Base-by-base conservation (phyloP, 306 rosid species). In the Acacia crassicarpa region DNA sequence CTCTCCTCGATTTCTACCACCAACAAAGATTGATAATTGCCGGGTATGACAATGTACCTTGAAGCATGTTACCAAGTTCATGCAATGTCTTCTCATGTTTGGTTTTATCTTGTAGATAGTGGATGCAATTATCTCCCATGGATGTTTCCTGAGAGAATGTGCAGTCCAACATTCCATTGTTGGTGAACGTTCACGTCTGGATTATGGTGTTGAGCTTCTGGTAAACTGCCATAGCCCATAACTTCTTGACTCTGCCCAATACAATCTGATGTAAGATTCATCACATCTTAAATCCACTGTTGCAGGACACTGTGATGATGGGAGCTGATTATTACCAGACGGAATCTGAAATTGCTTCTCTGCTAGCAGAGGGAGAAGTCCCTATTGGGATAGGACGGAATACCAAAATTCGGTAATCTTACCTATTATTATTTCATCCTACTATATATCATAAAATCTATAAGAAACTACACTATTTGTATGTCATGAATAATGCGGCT, bases 251-350 rank as follows among this genome's bases (percentile, higher is more conserved):
- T 53, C 22, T 5, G 23, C 44, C 20, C 41, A 27, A 56, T 51
- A 72, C 72, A 23, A 27, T 40, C 67, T 58, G 51, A 22, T 56
- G 43, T 44, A 14, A n/a, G 69, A 56, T 67, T 45, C 49, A 19
- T 82, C 62, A 62, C 43, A 76, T 76, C 35, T 75, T 53, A 33
- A 44, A 76, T 65, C 49, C 32, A 22, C 35, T 54, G 69, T 58
- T 79, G n/a, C 87, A 93, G 98, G 95, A 90, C 83, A 81, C 97
- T 4, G 91, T 95, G 63, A 91, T 95, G 98, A 88, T 95, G 97
- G 98, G 98, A 81, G 98, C 98, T 25, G 95, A 95, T 84, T 66
- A 80, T 68, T 95, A 95, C 89, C 97, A 95, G 91, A 95, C 98
- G 20, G 98, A 95, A 85, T 67, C 95, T 19, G 98, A 95, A 91